These are phyloP conservation scores for Saccharomycopsis sp. DNA, from an alignment of 805 yeast species.

Conservation along the genomic window DNA sequence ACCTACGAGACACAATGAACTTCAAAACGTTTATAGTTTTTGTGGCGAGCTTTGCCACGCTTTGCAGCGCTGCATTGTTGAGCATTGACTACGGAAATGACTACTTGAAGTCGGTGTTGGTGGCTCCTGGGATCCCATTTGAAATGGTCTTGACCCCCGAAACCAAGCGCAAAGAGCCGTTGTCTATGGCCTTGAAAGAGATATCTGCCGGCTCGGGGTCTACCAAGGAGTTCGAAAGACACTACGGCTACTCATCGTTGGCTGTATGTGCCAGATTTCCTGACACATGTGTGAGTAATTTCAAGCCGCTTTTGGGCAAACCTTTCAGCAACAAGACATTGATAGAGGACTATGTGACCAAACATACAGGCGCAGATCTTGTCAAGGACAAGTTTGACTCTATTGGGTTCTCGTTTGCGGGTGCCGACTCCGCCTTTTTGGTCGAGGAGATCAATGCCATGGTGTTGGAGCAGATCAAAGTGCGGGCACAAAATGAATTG, in stretches of 20 bases:
- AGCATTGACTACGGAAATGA: constrained; percentile 91
- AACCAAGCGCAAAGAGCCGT: constrained; percentile 81
- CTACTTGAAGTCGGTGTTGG: constrained; percentile 75
- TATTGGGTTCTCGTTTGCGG: constrained; percentile 48
- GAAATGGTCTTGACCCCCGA: constrained; percentile 87
- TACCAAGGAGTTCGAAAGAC: constrained; percentile 51
- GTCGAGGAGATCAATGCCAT: constrained; percentile 83
- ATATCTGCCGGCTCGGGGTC: constrained; percentile 25
- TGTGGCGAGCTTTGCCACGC: neutral
- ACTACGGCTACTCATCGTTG: constrained; percentile 71
- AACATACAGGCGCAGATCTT: constrained; percentile 57
- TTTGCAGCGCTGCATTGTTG: constrained; percentile 52
- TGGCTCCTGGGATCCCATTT: constrained; percentile 85
- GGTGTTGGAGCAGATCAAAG: constrained; percentile 60
- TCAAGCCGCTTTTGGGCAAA: constrained; percentile 69
- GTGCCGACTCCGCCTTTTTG: constrained; percentile 31
- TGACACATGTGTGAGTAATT: constrained; percentile 51
- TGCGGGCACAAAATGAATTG: constrained; percentile 59
- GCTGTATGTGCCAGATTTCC: constrained; percentile 72
- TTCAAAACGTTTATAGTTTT: neutral
- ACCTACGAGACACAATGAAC: neutral
- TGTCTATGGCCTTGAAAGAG: constrained; percentile 63
- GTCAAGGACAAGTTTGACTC: constrained; percentile 42
- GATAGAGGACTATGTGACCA: constrained; percentile 39
- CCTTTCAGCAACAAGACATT: constrained; percentile 37